These are phyloP conservation scores for Diaporthe helianthi DNA, from an alignment of 2,329 filamentous ascomycete species.

Conservation along the genomic window DNA sequence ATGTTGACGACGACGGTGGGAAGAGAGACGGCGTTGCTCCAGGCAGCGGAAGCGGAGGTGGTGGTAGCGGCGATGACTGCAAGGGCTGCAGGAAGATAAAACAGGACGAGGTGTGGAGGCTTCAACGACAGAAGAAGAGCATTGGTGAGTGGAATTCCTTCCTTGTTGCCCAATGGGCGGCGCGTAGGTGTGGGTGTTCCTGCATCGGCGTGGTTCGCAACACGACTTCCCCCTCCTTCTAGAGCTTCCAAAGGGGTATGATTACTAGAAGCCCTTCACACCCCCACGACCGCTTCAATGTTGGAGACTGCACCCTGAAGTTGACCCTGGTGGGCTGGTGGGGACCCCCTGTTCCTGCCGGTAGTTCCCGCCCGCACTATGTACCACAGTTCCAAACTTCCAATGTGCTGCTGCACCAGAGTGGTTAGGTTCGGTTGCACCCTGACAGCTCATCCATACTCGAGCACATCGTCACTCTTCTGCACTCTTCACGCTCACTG, in stretches of 20 bases:
- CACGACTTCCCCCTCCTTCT: background rate
- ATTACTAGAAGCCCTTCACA: background rate
- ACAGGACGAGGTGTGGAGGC: constrained; percentile 25
- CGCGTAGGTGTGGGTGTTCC: background rate
- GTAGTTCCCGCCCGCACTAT: background rate
- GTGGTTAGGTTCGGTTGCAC: background rate
- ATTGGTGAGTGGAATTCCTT: background rate
- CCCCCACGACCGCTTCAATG: background rate
- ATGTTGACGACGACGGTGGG: background rate
- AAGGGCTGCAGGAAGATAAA: constrained; percentile 29
- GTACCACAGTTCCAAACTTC: background rate
- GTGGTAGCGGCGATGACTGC: background rate
- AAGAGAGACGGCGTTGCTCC: background rate
- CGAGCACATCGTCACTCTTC: background rate
- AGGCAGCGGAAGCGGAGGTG: too few relatives aligned
- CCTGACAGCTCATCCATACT: background rate
- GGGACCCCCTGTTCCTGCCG: constrained; percentile 13
- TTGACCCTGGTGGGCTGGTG: background rate
- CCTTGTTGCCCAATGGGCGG: background rate
- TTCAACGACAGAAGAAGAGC: constrained; percentile 16
- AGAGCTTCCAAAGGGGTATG: background rate
- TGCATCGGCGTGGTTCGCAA: background rate
- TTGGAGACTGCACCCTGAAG: background rate
- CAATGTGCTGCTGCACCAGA: background rate
- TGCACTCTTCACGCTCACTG: background rate